These are phyloP conservation scores for Cyberlindnera bimundalis DNA, from an alignment of 805 yeast species.

Conservation along the genomic window DNA sequence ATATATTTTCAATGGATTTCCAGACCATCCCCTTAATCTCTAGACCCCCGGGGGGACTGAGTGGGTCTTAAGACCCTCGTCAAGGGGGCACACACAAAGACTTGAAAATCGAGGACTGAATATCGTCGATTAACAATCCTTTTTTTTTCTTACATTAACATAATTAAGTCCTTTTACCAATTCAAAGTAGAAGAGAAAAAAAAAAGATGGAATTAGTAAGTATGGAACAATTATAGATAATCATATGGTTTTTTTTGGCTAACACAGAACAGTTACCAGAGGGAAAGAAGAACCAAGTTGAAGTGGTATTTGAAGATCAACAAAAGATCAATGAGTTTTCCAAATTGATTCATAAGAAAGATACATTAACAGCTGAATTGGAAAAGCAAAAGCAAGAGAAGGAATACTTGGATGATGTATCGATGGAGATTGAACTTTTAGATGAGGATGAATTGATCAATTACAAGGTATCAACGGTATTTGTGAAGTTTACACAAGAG, in stretches of 20 bases:
- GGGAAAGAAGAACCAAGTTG: conserved; percentile 38
- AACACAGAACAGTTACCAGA: conserved; percentile 32
- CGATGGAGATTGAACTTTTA: conserved; percentile 78
- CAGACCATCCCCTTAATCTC: no score
- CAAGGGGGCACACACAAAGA: no score
- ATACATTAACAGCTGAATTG: conserved; percentile 49
- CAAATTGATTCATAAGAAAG: conserved; percentile 70
- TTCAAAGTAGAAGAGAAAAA: no score
- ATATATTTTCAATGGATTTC: no score
- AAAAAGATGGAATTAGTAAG: conserved; percentile 18
- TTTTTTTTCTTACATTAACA: no score
- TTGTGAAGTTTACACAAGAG: conserved; percentile 63
- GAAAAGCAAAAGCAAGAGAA: conserved; percentile 59
- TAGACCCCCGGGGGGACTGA: no score
- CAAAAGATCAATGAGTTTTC: conserved; percentile 86
- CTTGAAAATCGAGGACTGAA: no score
- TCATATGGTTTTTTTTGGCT: not conserved
- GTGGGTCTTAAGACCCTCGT: no score
- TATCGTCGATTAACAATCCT: no score
- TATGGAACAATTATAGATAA: not conserved
- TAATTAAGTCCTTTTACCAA: no score
- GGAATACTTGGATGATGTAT: conserved; percentile 83
- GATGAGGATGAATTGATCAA: conserved; percentile 72
- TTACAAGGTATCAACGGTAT: conserved; percentile 78
- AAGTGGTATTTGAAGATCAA: conserved; percentile 61